Base-by-base conservation (phyloP, 345 rosid species). In the Mercurialis annua region DNA sequence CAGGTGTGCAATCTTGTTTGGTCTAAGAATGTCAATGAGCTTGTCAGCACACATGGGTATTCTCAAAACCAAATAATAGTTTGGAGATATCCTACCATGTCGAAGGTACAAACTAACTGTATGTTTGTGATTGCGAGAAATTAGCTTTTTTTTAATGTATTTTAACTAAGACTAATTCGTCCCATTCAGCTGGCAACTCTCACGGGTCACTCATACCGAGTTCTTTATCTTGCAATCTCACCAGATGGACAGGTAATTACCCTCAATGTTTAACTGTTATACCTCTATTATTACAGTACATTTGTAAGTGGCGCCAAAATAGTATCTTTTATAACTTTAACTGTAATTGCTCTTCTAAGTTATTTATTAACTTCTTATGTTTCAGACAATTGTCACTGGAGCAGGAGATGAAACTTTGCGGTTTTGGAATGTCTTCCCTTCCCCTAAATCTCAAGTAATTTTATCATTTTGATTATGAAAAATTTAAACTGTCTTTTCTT, bases 1-100 rank as follows among this genome's bases (percentile, higher is more conserved):
- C 81, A 94, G 99, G 98, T 95, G 40, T 92, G 98, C 86, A 92
- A 92, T 81, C 88, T 95, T 70, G 98, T 78, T 50, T 95, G 99
- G 99, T 92, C 99, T 42, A 95, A 92, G 83, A 95, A 95, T 73
- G 98, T 87, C 44, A 95, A 95, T 62, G 98, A 95, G 81, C 92
- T 95, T 46, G 97, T 95, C 73, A 95, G 99, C 81, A 92, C 99
- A 14, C 99, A 95, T 59, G 99, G 99, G 51, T 95, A 90, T 81
- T 95, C 99, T 55, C 98, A 95, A 78, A 95, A 95, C 81, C 98
- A 95, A 81, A 92, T 95, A 46, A 81, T 90, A 29, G 96, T 95
- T 27, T 95, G 99, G 99, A 95, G 92, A 83, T 92, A 92, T 70
- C 98, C 99, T 54, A 81, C 87, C 55, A 92, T 95, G 99, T 86